Evolutionary conservation across 2,329 filamentous ascomycete species (phyloP).

Genomic region (Fusarium illudens): DNA sequence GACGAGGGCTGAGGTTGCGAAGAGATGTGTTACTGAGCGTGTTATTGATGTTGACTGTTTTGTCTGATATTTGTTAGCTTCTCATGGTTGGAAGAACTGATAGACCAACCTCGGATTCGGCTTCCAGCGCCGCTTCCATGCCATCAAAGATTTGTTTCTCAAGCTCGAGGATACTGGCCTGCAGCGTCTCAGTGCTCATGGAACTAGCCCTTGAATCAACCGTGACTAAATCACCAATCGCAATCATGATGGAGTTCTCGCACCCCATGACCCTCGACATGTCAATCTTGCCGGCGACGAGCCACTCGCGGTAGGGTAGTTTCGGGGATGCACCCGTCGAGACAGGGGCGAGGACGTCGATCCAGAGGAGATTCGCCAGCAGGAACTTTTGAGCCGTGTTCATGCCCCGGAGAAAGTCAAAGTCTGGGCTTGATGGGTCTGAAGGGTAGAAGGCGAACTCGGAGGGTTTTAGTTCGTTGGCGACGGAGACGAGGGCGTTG

Average conservation of each 20-base stretch:
- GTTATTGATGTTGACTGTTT: background rate
- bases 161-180: background rate
- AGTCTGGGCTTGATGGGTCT: background rate
- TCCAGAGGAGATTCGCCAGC: constrained; percentile 32
- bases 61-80: background rate
- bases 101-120: background rate
- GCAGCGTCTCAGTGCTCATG: background rate
- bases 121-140: background rate
- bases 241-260: constrained; percentile 26
- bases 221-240: constrained; percentile 25
- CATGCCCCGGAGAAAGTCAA: constrained; percentile 20
- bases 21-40: constrained; percentile 17
- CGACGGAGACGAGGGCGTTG: constrained; percentile 23
- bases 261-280: constrained; percentile 37
- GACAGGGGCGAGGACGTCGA: constrained; percentile 28
- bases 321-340: constrained; percentile 15
- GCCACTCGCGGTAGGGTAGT: constrained; percentile 20
- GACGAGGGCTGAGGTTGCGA: constrained; percentile 23
- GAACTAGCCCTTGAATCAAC: background rate
- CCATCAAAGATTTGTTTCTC: background rate
- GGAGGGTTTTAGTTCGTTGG: constrained; percentile 8
- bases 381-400: constrained; percentile 31
- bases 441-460: background rate
- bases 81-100: background rate
- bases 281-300: constrained; percentile 12